phyloP scores from a whole-genome alignment of 441 rosid species.

The Macaranga tanarius region DNA sequence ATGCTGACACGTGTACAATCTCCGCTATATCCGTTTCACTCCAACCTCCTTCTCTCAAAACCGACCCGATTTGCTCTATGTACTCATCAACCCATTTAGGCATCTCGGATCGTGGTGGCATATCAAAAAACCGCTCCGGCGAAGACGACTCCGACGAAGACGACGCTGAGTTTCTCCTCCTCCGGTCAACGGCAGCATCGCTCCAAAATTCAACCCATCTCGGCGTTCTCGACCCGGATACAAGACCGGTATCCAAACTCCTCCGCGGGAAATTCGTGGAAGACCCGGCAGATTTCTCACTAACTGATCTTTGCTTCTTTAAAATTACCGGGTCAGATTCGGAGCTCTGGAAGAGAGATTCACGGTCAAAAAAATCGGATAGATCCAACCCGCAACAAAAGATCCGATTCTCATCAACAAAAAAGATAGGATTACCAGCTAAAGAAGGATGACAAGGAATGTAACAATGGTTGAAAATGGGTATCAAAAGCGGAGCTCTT shows the following conservation, averaged over 20 bases:
- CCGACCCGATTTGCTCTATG: slow-evolving; percentile 71
- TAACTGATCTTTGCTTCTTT: slow-evolving; percentile 58
- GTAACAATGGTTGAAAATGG: slow-evolving; percentile 88
- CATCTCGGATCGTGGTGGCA: slow-evolving; percentile 57
- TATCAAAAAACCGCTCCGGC: slow-evolving; percentile 68
- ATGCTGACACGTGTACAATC: slow-evolving; percentile 74
- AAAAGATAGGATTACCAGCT: slow-evolving; percentile 93
- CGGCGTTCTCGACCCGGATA: slow-evolving; percentile 49
- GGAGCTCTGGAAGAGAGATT: slow-evolving; percentile 51
- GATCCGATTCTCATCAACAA: slow-evolving; percentile 78
- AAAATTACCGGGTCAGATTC: slow-evolving; percentile 40
- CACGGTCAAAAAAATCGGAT: slow-evolving; percentile 78
- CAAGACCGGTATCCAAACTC: slow-evolving; percentile 59
- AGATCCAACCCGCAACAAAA: slow-evolving; percentile 95
- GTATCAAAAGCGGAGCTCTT: slow-evolving; percentile 83
- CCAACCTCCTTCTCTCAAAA: slow-evolving; percentile 85
- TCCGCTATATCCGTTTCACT: slow-evolving; percentile 67
- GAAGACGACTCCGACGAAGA: slow-evolving; percentile 67
- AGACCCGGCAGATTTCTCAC: slow-evolving; percentile 58
- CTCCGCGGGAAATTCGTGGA: slow-evolving; percentile 52
- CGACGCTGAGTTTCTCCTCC: slow-evolving; percentile 68
- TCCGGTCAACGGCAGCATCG: slow-evolving; percentile 78
- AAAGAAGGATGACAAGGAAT: slow-evolving; percentile 86
- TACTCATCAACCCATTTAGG: slow-evolving; percentile 90
- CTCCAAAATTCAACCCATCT: slow-evolving; percentile 99